Evolutionary conservation across 2,329 filamentous ascomycete species (phyloP).

Genomic region (Ceratocystis harringtonii): DNA sequence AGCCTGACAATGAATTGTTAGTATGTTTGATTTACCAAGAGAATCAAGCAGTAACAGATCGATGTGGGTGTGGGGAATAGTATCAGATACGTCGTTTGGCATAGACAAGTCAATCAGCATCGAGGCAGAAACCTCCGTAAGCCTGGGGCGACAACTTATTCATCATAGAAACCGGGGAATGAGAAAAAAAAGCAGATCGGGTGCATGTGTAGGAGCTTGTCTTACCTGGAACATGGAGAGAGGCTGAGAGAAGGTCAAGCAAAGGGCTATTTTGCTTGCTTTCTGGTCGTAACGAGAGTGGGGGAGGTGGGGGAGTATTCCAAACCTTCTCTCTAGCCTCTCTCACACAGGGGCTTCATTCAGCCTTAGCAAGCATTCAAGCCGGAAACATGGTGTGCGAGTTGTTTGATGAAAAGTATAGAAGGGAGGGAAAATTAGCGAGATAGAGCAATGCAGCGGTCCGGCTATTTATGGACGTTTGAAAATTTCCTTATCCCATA

Average conservation of each 20-base stretch:
- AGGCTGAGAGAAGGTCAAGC: not conserved
- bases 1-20: slow-evolving; percentile 5
- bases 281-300: not conserved
- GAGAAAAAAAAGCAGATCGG: not conserved
- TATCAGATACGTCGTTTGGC: slow-evolving; percentile 29
- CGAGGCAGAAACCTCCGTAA: slow-evolving; percentile 35
- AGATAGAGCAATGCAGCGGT: not conserved
- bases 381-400: not conserved
- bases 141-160: slow-evolving; percentile 37
- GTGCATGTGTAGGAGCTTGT: not conserved
- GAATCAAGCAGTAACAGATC: not conserved
- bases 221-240: not conserved
- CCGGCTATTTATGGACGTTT: not conserved
- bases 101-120: slow-evolving; percentile 39
- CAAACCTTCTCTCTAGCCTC: not conserved
- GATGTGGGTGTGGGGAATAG: not conserved
- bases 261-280: not conserved
- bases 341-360: not conserved
- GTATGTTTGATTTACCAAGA: not conserved
- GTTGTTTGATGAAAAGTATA: not conserved
- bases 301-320: not conserved
- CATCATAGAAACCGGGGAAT: slow-evolving; percentile 26
- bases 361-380: not conserved
- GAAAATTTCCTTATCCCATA: not conserved
- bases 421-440: not conserved